phyloP scores from a whole-genome alignment of 805 yeast species.

The Candida michaelii region DNA sequence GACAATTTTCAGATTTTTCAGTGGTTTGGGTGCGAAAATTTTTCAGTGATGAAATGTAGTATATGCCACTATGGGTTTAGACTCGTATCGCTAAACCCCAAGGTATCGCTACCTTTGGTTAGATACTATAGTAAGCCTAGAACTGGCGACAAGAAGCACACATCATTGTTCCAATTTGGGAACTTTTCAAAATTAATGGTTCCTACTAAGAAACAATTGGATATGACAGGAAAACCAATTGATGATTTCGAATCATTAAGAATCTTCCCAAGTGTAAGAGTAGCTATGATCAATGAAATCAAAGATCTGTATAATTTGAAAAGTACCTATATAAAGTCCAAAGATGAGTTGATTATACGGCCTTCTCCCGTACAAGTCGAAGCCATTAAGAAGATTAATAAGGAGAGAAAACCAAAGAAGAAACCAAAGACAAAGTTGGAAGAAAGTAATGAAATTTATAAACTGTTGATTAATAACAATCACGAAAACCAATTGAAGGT shows the following conservation, averaged over 20 bases:
- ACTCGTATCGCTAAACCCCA: too few relatives aligned
- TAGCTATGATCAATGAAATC: conserved; percentile 56
- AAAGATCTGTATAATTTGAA: conserved; percentile 33
- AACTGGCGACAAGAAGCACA: neutral
- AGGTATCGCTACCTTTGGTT: too few relatives aligned
- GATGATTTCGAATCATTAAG: conserved; percentile 64
- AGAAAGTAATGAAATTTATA: conserved; percentile 24
- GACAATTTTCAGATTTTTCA: conserved; percentile 6
- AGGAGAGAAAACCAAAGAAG: conserved; percentile 33
- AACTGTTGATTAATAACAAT: conserved; percentile 29
- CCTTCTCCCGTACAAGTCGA: conserved; percentile 86
- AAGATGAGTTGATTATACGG: conserved; percentile 35
- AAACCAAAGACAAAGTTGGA: conserved; percentile 18
- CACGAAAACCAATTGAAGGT: conserved; percentile 45
- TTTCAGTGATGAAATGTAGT: conserved; percentile 7
- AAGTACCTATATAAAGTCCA: conserved; percentile 30
- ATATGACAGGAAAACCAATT: conserved; percentile 45
- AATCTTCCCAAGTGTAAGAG: conserved; percentile 65
- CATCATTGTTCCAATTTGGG: conserved; percentile 37
- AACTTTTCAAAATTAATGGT: conserved; percentile 47
- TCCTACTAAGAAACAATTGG: conserved; percentile 40
- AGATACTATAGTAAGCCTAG: conserved; percentile 6
- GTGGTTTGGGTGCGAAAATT: conserved; percentile 1
- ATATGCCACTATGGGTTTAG: neutral
- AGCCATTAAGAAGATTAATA: conserved; percentile 58